A percentile compares a stretch with the other conserved stretches of the same genome.
These are phyloP conservation scores for Ogataea thermomethanolica DNA, from an alignment of 805 yeast genomes.

Conservation along the genomic window DNA sequence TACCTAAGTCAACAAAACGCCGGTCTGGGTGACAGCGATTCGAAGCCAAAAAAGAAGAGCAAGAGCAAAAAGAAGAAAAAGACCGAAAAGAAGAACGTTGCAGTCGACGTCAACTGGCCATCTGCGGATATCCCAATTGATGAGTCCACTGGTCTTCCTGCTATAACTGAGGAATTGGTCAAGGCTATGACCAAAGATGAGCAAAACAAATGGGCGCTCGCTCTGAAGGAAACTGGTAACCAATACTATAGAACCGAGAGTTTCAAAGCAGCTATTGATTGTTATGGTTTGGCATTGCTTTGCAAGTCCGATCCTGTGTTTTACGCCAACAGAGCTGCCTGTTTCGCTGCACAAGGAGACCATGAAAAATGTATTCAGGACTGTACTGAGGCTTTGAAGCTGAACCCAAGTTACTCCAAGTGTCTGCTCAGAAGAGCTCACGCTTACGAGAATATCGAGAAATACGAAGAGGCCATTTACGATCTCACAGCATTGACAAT, in stretches of 20 bases:
- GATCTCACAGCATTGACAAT: conserved; percentile 89
- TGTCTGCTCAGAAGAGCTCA: conserved; percentile 91
- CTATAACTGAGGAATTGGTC: conserved; percentile 45
- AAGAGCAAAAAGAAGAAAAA: conserved; percentile 44
- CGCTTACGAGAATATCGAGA: conserved; percentile 80
- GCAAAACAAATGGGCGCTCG: conserved; percentile 62
- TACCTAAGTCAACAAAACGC: conserved; percentile 34
- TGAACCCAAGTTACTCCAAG: conserved; percentile 88
- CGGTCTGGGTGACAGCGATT: conserved; percentile 12
- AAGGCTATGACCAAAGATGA: conserved; percentile 45
- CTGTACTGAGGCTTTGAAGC: conserved; percentile 77
- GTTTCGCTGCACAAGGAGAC: conserved; percentile 78
- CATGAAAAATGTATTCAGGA: conserved; percentile 84
- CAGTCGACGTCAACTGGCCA: conserved; percentile 20
- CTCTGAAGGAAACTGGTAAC: conserved; percentile 89
- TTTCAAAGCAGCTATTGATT: conserved; percentile 71
- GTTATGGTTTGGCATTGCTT: conserved; percentile 73
- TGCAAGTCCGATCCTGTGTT: conserved; percentile 81
- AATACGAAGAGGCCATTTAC: conserved; percentile 79
- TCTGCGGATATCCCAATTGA: conserved; percentile 47
- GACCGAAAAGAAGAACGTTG: conserved; percentile 33
- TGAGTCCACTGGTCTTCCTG: conserved; percentile 52
- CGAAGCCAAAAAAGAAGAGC: conserved; percentile 32
- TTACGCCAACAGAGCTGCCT: conserved; percentile 95
- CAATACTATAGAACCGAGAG: conserved; percentile 66